Evolutionary conservation across 2,329 filamentous ascomycete genomes (phyloP), one percentile per base, ranked within the genome.

Genomic region (Fusarium sp.): DNA sequence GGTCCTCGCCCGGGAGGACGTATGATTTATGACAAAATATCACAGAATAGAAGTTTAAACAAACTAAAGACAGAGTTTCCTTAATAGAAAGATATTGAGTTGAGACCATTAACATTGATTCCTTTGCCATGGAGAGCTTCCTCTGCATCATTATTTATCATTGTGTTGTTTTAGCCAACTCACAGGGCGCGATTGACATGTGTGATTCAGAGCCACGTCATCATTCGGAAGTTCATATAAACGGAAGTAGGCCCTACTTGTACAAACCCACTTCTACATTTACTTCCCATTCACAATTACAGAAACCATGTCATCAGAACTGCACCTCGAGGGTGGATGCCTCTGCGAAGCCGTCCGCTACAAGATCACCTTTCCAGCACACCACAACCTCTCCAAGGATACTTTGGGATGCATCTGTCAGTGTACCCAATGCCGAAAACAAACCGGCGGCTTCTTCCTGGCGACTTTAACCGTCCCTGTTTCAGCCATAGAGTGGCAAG

Each of bases 361-460:
- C 14, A 54, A 38, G 7, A 46, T 66, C 4, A 25, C 44, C 4
- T 66, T 61, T 6, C 14, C 49, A 5, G 10, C 29, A 1, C 25
- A 43, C 5, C 63, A 66, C 10, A 18, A 46, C 2, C 8, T 66
- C n/a, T 16, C 38, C 3, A 49, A 38, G 0, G 55, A 66, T 14
- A n/a, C 51, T 1, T 3, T 65, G 3, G 45, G 63, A 0, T 66
- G 62, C 1, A 66, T 66, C 2, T 66, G 63, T 7, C 63, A 43
- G 18, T 66, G 63, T 6, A 66, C 55, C 2, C 63, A 66, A 2
- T 66, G 63, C 14, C 63, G 63, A 27, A 66, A 66, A 22, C 63
- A 66, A 7, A 66, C 63, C 0, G 63, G 63, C 20, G 45, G 55
- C 18, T 66, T 66, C 6, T 66, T 66, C 9, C 45, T 61, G 1